Conservation (phyloP, 768 basidiomycete species). For the Boletus rufocinnamomeus region DNA sequence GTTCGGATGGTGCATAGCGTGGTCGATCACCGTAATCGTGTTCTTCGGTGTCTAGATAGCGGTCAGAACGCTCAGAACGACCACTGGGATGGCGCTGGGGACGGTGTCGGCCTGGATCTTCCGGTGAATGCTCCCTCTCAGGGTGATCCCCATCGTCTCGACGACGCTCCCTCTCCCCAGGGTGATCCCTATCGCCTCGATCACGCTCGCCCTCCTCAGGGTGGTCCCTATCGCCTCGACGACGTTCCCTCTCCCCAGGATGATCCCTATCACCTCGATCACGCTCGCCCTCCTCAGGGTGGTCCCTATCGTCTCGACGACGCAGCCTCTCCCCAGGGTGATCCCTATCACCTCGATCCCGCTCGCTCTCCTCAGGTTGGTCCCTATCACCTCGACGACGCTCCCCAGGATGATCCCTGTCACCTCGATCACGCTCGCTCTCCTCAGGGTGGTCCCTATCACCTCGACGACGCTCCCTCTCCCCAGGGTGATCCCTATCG, state of each 20-base stretch:
- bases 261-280: neutral
- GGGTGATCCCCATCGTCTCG: neutral
- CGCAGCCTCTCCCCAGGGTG: no score
- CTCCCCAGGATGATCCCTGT: no score
- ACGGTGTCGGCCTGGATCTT: conserved; percentile 7
- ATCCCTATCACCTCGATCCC: no score
- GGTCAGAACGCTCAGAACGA: conserved; percentile 15
- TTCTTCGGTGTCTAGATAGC: conserved; percentile 12
- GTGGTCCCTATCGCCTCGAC: no score
- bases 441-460: no score
- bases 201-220: no score
- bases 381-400: neutral
- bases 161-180: neutral
- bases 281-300: neutral
- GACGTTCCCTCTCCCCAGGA: no score
- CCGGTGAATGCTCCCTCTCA: conserved; percentile 9
- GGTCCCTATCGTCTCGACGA: no score
- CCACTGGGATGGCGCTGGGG: conserved; percentile 16
- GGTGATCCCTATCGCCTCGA: no score
- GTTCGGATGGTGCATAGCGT: conserved; percentile 10
- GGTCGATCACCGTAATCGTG: conserved; percentile 19
- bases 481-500: neutral
- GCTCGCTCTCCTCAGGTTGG: neutral
- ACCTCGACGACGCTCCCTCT: no score
- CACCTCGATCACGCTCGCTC: no score